These are phyloP conservation scores for Nidularia sp. DNA, from an alignment of 768 basidiomycete genomes.

Conservation along the genomic window DNA sequence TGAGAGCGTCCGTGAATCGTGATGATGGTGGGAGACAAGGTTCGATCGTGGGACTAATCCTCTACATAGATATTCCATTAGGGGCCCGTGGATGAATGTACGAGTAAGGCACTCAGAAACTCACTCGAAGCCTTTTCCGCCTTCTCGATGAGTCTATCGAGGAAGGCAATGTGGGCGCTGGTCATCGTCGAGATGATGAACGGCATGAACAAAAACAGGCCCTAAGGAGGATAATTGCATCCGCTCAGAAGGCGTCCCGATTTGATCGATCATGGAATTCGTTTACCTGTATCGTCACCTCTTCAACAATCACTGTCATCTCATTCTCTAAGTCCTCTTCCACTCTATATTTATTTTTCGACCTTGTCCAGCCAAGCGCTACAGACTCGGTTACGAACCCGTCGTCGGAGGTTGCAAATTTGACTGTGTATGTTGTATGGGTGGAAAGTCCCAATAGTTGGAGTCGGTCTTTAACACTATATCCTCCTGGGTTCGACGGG, in stretches of 20 bases:
- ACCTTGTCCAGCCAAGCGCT: conserved; percentile 20
- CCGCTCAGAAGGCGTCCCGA: not conserved
- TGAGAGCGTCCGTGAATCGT: too few relatives aligned
- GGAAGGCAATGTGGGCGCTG: conserved; percentile 18
- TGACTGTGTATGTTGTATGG: conserved; percentile 19
- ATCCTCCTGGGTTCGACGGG: conserved; percentile 17
- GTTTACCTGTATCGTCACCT: not conserved
- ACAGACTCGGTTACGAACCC: conserved; percentile 17
- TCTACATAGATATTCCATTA: too few relatives aligned
- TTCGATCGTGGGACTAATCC: too few relatives aligned
- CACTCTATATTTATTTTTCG: conserved; percentile 12
- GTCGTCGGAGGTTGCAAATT: conserved; percentile 12
- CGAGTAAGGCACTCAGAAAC: too few relatives aligned
- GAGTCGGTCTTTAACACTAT: conserved; percentile 24
- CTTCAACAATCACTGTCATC: not conserved
- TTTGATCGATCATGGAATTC: not conserved
- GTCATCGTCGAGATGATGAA: conserved; percentile 24
- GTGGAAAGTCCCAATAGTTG: conserved; percentile 16
- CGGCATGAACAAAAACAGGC: conserved; percentile 11
- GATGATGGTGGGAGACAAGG: not conserved
- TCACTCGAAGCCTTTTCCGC: conserved; percentile 11
- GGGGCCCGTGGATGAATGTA: too few relatives aligned
- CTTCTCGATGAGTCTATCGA: conserved; percentile 19
- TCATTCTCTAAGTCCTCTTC: conserved; percentile 4
- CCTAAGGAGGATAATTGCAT: not conserved